Evolutionary conservation across 2,329 filamentous ascomycete genomes (phyloP), one percentile per base, ranked within the genome.

Genomic region (Hypomyces rosellus): DNA sequence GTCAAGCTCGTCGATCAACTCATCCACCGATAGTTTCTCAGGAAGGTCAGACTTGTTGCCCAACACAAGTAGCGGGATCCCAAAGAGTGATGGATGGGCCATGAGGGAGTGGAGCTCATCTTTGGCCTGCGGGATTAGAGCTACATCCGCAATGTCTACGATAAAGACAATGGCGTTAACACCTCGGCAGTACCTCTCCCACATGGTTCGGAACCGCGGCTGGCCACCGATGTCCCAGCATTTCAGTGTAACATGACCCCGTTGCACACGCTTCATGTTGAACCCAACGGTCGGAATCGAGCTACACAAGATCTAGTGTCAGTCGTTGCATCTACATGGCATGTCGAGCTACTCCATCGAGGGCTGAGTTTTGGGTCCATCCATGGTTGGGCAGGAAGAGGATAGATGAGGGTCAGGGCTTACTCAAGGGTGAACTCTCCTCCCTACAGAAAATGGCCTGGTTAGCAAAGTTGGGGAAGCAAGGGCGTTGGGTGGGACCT

Each of bases 401-500:
- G 30, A 44, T 50, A 40, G 47, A 49, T 48, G 39, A 47, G 57
- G 52, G 57, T 57, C 57, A 56, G 54, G 54, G 59, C 89, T 78
- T 90, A 97, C 91, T 99, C 93, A 72, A 96, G 86, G 57, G 92
- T 96, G 75, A 97, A 99, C 72, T 99, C 93, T 72, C 90, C 91
- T 69, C 93, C 93, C 93, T 99, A 47, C 20, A 14, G 9, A 41
- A 12, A 22, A 48, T 48, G 43, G 41, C 47, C 45, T 45, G 54
- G 57, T 55, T 50, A 57, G 51, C 45, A 22, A 42, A 33, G 50
- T 66, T 57, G 15, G 16, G 39, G 9, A 20, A 34, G 14, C 36
- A 41, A 18, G 25, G 22, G 49, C 48, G n/a, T 34, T 15, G 43
- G 46, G 45, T 49, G 40, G 51, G 52, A 68, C 92, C 81, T 84